phyloP scores from a whole-genome alignment of 192 early-diverging fungal species.

The Coemansia sp. region DNA sequence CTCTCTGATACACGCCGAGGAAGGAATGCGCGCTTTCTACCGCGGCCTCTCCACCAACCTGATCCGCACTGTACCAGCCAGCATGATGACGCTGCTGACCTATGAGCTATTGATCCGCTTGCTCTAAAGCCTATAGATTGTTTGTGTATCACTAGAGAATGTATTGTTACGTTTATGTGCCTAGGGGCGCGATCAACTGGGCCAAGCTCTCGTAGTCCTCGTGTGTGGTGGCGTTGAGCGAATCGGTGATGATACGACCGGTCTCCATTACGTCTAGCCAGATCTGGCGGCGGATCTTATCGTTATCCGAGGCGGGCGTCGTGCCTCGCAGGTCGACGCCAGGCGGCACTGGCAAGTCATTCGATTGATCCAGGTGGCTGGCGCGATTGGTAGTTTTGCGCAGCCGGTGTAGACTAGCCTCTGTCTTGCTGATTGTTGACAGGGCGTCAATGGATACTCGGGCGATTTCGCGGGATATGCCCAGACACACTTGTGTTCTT shows the following conservation, averaged over 20 bases:
- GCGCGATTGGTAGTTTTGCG: conserved; percentile 24
- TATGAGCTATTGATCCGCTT: conserved; percentile 83
- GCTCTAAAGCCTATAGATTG: conserved; percentile 31
- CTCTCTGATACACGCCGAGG: conserved; percentile 71
- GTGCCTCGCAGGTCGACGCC: conserved; percentile 40
- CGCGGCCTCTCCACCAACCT: conserved; percentile 85
- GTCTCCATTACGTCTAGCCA: conserved; percentile 40
- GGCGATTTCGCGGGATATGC: conserved; percentile 34
- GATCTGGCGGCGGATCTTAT: conserved; percentile 53
- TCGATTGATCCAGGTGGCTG: conserved; percentile 3
- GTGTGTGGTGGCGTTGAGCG: conserved; percentile 20
- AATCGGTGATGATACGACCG: conserved; percentile 18
- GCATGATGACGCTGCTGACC: conserved; percentile 83
- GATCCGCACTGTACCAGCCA: conserved; percentile 86
- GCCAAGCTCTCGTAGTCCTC: conserved; percentile 21
- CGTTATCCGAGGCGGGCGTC: conserved; percentile 33
- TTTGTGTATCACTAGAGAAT: conserved; percentile 10
- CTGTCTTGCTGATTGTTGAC: conserved; percentile 50
- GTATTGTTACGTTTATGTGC: conserved; percentile 11
- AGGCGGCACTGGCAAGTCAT: conserved; percentile 25
- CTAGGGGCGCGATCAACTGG: conserved; percentile 32
- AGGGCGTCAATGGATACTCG: conserved; percentile 27
- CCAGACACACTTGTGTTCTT: conserved; percentile 18
- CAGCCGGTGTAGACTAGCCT: conserved; percentile 46
- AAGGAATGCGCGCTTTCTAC: conserved; percentile 84